These are phyloP conservation scores for Tolypocladium sp. DNA, from an alignment of 2,329 filamentous ascomycete genomes.

Conservation along the genomic window DNA sequence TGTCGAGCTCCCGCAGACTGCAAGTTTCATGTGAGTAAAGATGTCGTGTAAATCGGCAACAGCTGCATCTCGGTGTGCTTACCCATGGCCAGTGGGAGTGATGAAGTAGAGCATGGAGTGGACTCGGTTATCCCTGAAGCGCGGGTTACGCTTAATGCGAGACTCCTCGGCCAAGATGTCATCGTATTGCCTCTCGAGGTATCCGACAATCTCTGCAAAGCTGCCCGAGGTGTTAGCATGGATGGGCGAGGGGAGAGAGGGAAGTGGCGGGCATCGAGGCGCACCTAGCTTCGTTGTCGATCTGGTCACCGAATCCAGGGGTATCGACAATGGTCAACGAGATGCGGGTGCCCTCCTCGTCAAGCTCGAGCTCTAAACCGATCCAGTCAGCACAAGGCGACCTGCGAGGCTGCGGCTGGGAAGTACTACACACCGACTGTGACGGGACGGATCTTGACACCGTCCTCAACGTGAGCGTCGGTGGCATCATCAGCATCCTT, in stretches of 20 bases:
- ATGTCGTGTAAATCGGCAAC: neutral
- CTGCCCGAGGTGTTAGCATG: slow-evolving; percentile 32
- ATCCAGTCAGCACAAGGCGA: neutral
- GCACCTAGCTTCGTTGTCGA: slow-evolving; percentile 97
- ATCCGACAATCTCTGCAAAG: slow-evolving; percentile 96
- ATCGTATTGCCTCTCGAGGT: slow-evolving; percentile 98
- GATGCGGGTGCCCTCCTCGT: slow-evolving; percentile 97
- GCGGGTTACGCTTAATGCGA: slow-evolving; percentile 99
- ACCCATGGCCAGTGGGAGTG: slow-evolving; percentile 94
- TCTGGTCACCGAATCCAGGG: slow-evolving; percentile 95
- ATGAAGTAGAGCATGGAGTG: slow-evolving; percentile 99
- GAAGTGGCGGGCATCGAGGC: slow-evolving; percentile 8
- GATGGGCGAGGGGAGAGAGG: neutral
- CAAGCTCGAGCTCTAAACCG: slow-evolving; percentile 73
- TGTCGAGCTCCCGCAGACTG: slow-evolving; percentile 95
- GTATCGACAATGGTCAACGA: slow-evolving; percentile 98
- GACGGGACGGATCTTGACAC: slow-evolving; percentile 96
- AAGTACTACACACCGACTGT: slow-evolving; percentile 64
- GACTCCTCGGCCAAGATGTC: slow-evolving; percentile 99
- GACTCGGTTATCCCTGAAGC: slow-evolving; percentile 98
- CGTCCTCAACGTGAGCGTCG: slow-evolving; percentile 87
- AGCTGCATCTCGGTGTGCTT: slow-evolving; percentile 20
- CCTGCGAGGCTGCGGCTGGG: neutral
- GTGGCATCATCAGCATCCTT: slow-evolving; percentile 89
- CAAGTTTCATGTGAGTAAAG: neutral